These are phyloP conservation scores for Leccinum boreale DNA, from an alignment of 768 basidiomycete species.

Conservation along the genomic window DNA sequence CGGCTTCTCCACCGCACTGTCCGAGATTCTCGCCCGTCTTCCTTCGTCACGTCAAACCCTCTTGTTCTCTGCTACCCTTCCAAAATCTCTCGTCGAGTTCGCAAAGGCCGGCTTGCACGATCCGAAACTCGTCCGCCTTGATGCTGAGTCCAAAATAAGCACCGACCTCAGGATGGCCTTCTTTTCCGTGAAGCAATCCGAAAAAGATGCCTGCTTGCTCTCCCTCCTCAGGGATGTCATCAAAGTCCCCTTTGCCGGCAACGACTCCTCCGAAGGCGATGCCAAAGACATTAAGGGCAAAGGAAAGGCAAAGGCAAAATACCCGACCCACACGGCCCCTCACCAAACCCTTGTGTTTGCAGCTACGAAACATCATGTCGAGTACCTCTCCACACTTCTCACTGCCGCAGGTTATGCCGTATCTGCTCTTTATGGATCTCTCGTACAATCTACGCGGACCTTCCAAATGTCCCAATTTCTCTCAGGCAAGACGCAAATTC, in stretches of 20 bases:
- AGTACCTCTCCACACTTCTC: constrained; percentile 82
- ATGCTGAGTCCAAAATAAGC: constrained; percentile 95
- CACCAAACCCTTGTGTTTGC: constrained; percentile 94
- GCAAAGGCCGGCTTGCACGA: constrained; percentile 95
- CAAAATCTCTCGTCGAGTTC: constrained; percentile 94
- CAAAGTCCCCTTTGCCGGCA: constrained; percentile 61
- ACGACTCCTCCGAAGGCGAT: constrained; percentile 18
- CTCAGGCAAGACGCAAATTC: constrained; percentile 68
- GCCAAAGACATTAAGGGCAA: constrained; percentile 46
- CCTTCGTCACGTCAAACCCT: constrained; percentile 86
- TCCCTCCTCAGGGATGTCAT: constrained; percentile 85
- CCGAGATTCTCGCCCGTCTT: constrained; percentile 88
- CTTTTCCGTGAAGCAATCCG: constrained; percentile 85
- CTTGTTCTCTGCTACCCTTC: constrained; percentile 94
- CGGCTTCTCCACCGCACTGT: constrained; percentile 91
- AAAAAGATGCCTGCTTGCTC: constrained; percentile 92
- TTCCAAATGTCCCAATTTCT: constrained; percentile 92
- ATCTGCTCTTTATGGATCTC: constrained; percentile 92
- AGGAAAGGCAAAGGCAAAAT: constrained; percentile 47
- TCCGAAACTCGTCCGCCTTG: constrained; percentile 93
- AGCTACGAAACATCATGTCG: constrained; percentile 98
- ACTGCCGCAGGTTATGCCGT: constrained; percentile 80
- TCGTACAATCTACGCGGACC: constrained; percentile 88
- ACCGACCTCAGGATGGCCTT: constrained; percentile 92
- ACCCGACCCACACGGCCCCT: constrained; percentile 53